A percentile compares a stretch with the other conserved stretches of the same genome.
Conservation (phyloP, 148 eudicot species). For the Vaccinium corymbosum region DNA sequence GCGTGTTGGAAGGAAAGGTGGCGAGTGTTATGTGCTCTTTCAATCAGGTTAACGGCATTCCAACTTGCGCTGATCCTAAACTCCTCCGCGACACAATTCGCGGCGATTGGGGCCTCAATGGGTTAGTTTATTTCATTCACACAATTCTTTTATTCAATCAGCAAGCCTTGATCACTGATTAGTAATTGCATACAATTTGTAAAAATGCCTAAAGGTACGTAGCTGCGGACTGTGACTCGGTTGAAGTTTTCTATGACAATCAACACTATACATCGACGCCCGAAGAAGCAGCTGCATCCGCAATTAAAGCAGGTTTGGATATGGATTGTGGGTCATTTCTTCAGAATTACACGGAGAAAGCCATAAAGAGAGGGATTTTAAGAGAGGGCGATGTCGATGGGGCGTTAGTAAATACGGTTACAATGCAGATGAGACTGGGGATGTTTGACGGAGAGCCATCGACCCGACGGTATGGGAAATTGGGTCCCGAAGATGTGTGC, state of each 20-base stretch:
- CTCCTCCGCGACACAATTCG: conserved; percentile 67
- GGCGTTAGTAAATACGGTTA: conserved; percentile 53
- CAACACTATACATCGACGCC: conserved; percentile 88
- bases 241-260: conserved; percentile 60
- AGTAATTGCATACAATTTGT: background rate
- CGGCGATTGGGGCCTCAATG: conserved; percentile 73
- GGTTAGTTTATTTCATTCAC: conserved; percentile 25
- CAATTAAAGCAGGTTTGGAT: conserved; percentile 93
- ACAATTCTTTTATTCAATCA: background rate
- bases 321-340: conserved; percentile 87
- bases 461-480: conserved; percentile 57
- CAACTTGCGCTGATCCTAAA: conserved; percentile 84
- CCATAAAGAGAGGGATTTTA: conserved; percentile 53
- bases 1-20: conserved; percentile 81
- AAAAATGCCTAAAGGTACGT: conserved; percentile 41
- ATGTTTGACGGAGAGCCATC: conserved; percentile 86
- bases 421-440: conserved; percentile 81
- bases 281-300: conserved; percentile 80
- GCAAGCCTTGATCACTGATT: background rate
- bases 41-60: conserved; percentile 85
- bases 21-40: conserved; percentile 97
- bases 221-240: conserved; percentile 93
- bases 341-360: conserved; percentile 52
- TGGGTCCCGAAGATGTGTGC: conserved; percentile 75
- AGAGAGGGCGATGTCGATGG: conserved; percentile 50